Conservation (phyloP, 129 eudicot species). For the Flaveria sonorensis region DNA sequence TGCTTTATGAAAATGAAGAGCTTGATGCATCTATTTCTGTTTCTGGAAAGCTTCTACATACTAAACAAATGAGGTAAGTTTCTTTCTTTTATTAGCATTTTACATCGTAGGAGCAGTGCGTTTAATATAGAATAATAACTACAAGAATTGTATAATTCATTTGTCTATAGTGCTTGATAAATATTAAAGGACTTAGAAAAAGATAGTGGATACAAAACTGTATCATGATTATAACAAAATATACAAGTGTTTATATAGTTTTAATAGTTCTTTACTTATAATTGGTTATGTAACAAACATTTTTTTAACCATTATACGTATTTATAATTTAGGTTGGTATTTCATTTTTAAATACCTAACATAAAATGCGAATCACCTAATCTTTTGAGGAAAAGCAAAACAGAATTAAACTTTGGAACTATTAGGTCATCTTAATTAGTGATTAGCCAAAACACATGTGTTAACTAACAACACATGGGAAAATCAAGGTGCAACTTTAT, state of each 20-base stretch:
- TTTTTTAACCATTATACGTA: not conserved
- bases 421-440: constrained; percentile 33
- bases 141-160: not conserved
- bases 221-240: no score
- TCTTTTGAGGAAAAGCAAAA: not conserved
- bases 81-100: constrained; percentile 3
- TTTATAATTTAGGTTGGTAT: not conserved
- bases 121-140: not conserved
- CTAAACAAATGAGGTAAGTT: constrained; percentile 63
- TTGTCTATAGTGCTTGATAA: not conserved
- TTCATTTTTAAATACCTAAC: not conserved
- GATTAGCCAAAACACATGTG: constrained; percentile 31
- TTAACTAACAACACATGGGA: constrained; percentile 19
- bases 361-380: not conserved
- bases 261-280: no score
- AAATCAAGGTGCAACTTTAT: constrained; percentile 1
- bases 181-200: no score
- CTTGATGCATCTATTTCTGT: constrained; percentile 80
- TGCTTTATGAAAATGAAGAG: constrained; percentile 70
- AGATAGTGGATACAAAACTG: no score
- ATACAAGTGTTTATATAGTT: no score
- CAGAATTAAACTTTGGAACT: not conserved
- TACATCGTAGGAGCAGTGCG: not conserved
- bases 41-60: constrained; percentile 76
- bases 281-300: no score